Conservation (phyloP, 176 grass and related monocot genomes). For the Echinochloa phyllopogon region DNA sequence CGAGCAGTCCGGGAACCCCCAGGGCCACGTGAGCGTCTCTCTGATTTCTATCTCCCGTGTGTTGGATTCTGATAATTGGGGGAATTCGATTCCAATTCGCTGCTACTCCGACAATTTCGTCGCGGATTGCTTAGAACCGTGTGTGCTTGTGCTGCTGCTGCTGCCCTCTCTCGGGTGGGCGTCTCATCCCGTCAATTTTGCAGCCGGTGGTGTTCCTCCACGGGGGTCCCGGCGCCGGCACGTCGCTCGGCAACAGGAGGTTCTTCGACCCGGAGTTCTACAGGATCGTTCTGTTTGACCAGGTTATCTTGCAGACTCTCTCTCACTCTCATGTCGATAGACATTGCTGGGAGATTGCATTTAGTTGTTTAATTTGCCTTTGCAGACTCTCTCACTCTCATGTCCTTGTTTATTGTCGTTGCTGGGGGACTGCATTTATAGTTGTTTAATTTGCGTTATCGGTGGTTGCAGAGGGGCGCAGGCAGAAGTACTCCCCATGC, state of each 20-base stretch:
- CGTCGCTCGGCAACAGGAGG: constrained; percentile 68
- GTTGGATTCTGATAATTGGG: background rate
- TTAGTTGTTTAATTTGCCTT: background rate
- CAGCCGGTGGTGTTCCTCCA: constrained; percentile 95
- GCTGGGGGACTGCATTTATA: background rate
- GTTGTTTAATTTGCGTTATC: background rate
- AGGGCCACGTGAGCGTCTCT: constrained; percentile 67
- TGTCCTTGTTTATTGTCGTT: constrained; percentile 6
- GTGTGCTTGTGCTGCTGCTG: background rate
- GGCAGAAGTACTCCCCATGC: constrained; percentile 91
- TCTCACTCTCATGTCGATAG: background rate
- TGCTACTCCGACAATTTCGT: background rate
- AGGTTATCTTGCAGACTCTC: constrained; percentile 43
- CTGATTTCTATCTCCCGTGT: background rate
- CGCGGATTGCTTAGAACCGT: background rate
- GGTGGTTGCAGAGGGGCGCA: constrained; percentile 67
- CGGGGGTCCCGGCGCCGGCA: constrained; percentile 79
- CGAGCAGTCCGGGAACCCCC: constrained; percentile 91
- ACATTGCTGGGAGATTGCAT: background rate
- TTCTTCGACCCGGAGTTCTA: constrained; percentile 91
- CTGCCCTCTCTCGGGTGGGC: background rate
- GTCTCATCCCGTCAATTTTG: background rate
- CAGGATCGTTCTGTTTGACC: constrained; percentile 84
- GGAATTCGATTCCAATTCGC: background rate
- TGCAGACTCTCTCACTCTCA: background rate